Percentiles rank a stretch among this genome's conserved stretches.
Evolutionary conservation across 371 early-diverging fungal species (phyloP).

Genomic region (Synchytrium microbalum): DNA sequence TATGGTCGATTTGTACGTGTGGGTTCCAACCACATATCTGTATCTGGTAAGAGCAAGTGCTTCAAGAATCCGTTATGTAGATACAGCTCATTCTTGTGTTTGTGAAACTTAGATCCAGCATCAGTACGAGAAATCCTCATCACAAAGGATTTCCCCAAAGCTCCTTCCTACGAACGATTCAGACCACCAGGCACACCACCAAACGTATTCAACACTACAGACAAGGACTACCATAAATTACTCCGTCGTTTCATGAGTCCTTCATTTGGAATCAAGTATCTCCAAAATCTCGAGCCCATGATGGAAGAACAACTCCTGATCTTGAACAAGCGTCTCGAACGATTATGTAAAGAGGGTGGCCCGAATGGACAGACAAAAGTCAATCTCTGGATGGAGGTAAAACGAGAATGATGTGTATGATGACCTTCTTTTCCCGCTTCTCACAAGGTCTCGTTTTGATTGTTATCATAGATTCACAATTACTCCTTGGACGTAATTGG

Average conservation of each 20-base stretch:
- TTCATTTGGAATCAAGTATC: constrained; percentile 1
- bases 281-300: background rate
- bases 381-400: too few relatives aligned
- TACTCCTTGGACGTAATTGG: background rate
- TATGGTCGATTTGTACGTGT: too few relatives aligned
- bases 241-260: background rate
- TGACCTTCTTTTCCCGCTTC: background rate
- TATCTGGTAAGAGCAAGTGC: too few relatives aligned
- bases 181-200: background rate
- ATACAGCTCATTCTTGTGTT: too few relatives aligned
- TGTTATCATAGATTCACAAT: background rate
- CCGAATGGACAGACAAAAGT: too few relatives aligned
- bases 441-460: background rate
- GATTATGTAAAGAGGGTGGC: too few relatives aligned
- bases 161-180: constrained; percentile 2
- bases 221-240: background rate
- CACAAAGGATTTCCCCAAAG: constrained; percentile 2
- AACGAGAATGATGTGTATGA: background rate
- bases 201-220: background rate
- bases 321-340: background rate
- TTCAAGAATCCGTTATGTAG: too few relatives aligned
- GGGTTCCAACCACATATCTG: too few relatives aligned
- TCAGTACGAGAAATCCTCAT: background rate
- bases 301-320: too few relatives aligned
- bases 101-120: too few relatives aligned